A percentile compares a stretch with the other conserved stretches of the same genome.
Conservation (phyloP, 768 basidiomycete species). For the Tricholoma saponaceum region DNA sequence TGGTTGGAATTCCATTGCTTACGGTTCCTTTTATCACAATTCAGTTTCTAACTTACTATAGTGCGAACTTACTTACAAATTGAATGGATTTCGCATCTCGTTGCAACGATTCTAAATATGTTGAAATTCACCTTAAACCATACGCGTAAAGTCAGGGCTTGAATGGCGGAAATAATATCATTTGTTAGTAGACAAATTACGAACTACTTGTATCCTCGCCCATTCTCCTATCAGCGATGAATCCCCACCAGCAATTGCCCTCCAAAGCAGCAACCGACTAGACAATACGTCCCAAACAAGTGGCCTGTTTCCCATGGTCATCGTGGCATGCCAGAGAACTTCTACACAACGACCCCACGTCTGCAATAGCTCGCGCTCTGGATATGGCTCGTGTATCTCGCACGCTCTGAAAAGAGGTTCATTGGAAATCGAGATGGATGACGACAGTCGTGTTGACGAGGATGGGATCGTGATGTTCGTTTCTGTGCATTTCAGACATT, state of each 20-base stretch:
- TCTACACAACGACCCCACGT: constrained; percentile 53
- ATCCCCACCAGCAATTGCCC: constrained; percentile 37
- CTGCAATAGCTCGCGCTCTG: constrained; percentile 23
- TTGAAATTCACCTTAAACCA: too few relatives aligned
- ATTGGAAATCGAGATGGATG: not conserved
- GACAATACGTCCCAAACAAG: constrained; percentile 51
- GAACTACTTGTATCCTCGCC: constrained; percentile 38
- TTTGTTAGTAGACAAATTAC: constrained; percentile 13
- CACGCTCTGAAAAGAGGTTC: constrained; percentile 26
- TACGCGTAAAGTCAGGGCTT: too few relatives aligned
- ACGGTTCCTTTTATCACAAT: too few relatives aligned
- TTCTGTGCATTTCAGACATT: constrained; percentile 17
- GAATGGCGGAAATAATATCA: too few relatives aligned
- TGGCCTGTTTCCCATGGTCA: constrained; percentile 30
- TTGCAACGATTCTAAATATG: too few relatives aligned
- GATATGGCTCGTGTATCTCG: constrained; percentile 30
- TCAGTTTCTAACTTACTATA: too few relatives aligned
- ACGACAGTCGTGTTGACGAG: not conserved
- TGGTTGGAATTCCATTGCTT: too few relatives aligned
- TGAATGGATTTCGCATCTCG: too few relatives aligned
- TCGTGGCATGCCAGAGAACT: constrained; percentile 50
- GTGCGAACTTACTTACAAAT: too few relatives aligned
- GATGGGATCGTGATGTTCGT: constrained; percentile 4
- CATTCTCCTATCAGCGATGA: constrained; percentile 45
- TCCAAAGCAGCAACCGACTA: constrained; percentile 53